These are phyloP conservation scores for Holtermannia corniformis DNA, from an alignment of 768 basidiomycete genomes.

Conservation along the genomic window DNA sequence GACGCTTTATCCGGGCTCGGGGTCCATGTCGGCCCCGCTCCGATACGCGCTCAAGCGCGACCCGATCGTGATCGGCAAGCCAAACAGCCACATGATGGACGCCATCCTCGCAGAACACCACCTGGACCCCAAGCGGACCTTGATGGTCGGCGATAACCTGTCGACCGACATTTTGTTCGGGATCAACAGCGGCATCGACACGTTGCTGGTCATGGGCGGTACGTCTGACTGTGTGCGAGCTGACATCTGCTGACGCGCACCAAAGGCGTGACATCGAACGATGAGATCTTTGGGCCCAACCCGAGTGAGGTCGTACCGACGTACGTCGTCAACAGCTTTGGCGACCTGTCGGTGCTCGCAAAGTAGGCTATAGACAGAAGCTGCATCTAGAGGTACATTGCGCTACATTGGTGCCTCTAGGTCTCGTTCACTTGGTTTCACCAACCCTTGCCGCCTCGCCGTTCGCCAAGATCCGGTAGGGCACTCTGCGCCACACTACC, in stretches of 20 bases:
- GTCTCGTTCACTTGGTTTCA: background rate
- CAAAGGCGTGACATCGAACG: slow-evolving; percentile 65
- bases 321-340: slow-evolving; percentile 70
- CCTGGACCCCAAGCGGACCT: slow-evolving; percentile 73
- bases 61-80: slow-evolving; percentile 80
- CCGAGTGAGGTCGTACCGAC: slow-evolving; percentile 67
- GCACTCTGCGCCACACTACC: slow-evolving; percentile 78
- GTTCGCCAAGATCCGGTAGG: slow-evolving; percentile 62
- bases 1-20: slow-evolving; percentile 71
- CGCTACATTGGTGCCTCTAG: background rate
- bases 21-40: slow-evolving; percentile 73
- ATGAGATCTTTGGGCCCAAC: slow-evolving; percentile 61
- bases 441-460: slow-evolving; percentile 52
- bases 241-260: background rate
- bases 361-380: slow-evolving; percentile 9
- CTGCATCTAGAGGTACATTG: background rate
- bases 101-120: slow-evolving; percentile 75
- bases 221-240: background rate
- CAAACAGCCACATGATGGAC: slow-evolving; percentile 83
- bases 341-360: slow-evolving; percentile 52
- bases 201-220: slow-evolving; percentile 65
- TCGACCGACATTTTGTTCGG: slow-evolving; percentile 96
- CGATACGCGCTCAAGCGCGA: slow-evolving; percentile 59
- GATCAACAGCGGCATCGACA: slow-evolving; percentile 69
- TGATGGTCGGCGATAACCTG: slow-evolving; percentile 94